Base-by-base conservation (phyloP, 805 yeast species). In the Kregervanrija pseudodelftensis region DNA sequence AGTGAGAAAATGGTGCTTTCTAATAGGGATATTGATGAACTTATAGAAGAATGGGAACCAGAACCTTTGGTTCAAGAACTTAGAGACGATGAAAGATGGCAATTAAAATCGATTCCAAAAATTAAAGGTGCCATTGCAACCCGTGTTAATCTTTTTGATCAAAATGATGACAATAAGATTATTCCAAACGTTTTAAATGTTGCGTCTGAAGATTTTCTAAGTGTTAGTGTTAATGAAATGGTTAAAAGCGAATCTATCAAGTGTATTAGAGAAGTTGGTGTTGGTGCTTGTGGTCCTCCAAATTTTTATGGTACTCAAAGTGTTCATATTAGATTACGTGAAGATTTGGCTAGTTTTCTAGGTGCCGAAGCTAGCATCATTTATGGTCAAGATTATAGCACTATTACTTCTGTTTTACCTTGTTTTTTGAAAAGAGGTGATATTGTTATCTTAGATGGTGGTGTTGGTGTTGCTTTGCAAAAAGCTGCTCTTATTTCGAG, bases 201-300 rank as follows among this genome's bases (percentile, higher is more conserved):
- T 55, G 75, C 89, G 4, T 76, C 88, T 3, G 64, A 75, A 45
- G 95, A 91, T 65, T 82, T 82, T 53, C 71, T 87, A 58, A 76
- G 80, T 54, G 66, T 88, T 59, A 75, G 82, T 41, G 64, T 65
- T 32, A 65, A 75, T 53, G 63, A 65, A 15, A 60, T 50, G 12
- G 69, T 88, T 35, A 68, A 68, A 42, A 62, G 69, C 15, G 74
- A 70, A 11, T 88, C 89, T 4, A 72, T 76, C 42, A 61, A 68
- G 30, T 72, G 79, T 16, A 79, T 93, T 49, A 69, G 70, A 39
- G 70, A 72, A 46, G 79, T 84, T 47, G 99, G 99, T 60, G 97
- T 93, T 42, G 99, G 99, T 51, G 91, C 97, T 1, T 93, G 99
- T 70, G 96, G 98, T 36, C 98, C 99, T 5, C 95, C 97, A 37